Evolutionary conservation across 78 protist species (phyloP).

Genomic region (Ministeria vibrans): DNA sequence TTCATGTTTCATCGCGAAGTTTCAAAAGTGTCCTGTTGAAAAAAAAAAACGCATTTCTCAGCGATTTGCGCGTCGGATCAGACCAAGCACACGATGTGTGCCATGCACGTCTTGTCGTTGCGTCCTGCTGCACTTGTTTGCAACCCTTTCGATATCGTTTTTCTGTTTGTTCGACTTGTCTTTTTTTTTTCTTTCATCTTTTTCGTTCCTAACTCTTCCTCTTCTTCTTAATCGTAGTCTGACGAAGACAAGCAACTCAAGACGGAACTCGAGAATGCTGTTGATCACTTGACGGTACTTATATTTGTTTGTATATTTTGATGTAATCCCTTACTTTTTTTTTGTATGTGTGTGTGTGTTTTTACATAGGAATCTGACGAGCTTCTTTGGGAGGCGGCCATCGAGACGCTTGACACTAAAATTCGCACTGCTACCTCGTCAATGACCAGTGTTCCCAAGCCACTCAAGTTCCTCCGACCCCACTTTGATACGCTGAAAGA

Average conservation of each 20-base stretch:
- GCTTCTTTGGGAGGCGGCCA: constrained; percentile 19
- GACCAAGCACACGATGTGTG: background rate
- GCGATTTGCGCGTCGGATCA: background rate
- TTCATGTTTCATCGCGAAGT: background rate
- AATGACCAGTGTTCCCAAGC: constrained; percentile 96
- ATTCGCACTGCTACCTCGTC: constrained; percentile 76
- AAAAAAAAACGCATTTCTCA: no score
- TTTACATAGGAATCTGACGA: constrained; percentile 33
- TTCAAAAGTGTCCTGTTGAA: background rate
- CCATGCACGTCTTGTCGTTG: background rate
- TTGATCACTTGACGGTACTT: constrained; percentile 32
- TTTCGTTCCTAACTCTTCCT: background rate
- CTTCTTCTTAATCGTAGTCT: no score
- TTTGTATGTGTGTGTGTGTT: background rate
- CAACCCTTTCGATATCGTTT: background rate
- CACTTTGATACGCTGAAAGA: constrained; percentile 63
- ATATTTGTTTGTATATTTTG: background rate
- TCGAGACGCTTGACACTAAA: constrained; percentile 50
- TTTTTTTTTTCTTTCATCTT: background rate
- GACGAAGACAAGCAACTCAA: constrained; percentile 69
- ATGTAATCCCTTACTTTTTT: background rate
- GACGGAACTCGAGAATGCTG: constrained; percentile 53
- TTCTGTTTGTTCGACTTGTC: background rate
- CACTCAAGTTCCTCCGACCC: constrained; percentile 89
- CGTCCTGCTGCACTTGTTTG: background rate